These are phyloP conservation scores for Cladosporium velox DNA, from an alignment of 2,329 filamentous ascomycete genomes.

Conservation along the genomic window DNA sequence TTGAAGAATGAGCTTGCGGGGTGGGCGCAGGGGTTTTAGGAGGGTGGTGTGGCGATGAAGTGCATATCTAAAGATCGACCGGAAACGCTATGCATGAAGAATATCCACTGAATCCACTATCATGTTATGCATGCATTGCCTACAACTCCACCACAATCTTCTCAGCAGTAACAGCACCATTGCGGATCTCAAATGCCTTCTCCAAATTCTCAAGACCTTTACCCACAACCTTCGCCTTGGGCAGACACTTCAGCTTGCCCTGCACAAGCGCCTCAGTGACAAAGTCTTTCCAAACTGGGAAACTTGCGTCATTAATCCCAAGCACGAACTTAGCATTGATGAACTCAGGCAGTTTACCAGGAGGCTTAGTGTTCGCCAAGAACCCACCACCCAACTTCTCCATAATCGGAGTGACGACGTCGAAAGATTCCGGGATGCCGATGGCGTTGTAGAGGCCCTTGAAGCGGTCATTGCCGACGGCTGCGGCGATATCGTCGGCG, in stretches of 20 bases:
- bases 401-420: slow-evolving; percentile 17
- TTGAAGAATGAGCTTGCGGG: slow-evolving; percentile 44
- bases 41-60: neutral
- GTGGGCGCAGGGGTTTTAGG: slow-evolving; percentile 29
- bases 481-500: slow-evolving; percentile 39
- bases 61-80: too few relatives aligned
- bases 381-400: slow-evolving; percentile 24
- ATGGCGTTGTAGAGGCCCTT: slow-evolving; percentile 40
- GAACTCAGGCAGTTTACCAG: slow-evolving; percentile 1
- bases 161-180: slow-evolving; percentile 3
- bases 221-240: slow-evolving; percentile 11
- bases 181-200: slow-evolving; percentile 7
- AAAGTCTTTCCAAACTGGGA: slow-evolving; percentile 12
- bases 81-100: too few relatives aligned
- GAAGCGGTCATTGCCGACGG: slow-evolving; percentile 39
- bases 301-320: neutral
- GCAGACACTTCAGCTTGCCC: slow-evolving; percentile 11
- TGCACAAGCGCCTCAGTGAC: slow-evolving; percentile 9
- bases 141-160: slow-evolving; percentile 18
- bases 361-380: slow-evolving; percentile 10
- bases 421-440: slow-evolving; percentile 3
- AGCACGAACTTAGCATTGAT: slow-evolving; percentile 12
- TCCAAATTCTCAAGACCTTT: slow-evolving; percentile 8
- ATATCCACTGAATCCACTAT: too few relatives aligned
- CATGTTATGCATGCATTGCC: neutral